Evolutionary conservation across 2,329 filamentous ascomycete species (phyloP), one percentile per base, ranked within the genome.

Genomic region (Graphilbum sp.): DNA sequence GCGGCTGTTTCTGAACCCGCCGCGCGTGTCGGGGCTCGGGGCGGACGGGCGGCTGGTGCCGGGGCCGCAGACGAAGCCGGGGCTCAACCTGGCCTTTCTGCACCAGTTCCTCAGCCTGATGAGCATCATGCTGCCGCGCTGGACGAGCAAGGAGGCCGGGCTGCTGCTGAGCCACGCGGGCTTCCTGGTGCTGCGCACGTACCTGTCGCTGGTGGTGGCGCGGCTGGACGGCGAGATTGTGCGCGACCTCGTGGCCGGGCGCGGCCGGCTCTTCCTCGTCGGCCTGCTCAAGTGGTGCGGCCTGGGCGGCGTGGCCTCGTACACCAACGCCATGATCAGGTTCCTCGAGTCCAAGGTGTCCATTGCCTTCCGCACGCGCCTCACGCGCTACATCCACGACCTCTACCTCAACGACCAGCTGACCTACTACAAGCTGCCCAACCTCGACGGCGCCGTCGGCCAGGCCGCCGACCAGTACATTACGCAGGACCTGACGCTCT

Each of bases 281-380:
- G 90, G 90, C 6, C 79, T 98, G 34, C 56, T 79, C 35, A 95
- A 96, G 66, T 98, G 90, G 90, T 86, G 87, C 46, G 86, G 88
- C 3, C 78, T 98, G 27, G 90, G 90, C 32, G 84, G 82, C 3
- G 77, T 96, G 45, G 88, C 87, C 9, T 93, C 88, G 0, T 98
- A 98, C 53, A 95, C 88, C 36, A 98, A 98, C 57, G 86, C 88
- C 39, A 95, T 92, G 81, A 98, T 98, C 66, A 96, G 96, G 58
- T 98, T 83, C 60, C 69, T 98, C 45, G 88, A 98, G 59, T 88
- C 84, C 36, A 98, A 98, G 63, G 86, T 98, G 38, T 94, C 88
- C 7, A 98, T 98, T 47, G 88, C 92, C 25, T 98, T 98, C 68
- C 78, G 90, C 32, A 98, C 90, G 5, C 75, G 90, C 11, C 67